Conservation (phyloP, 129 eudicot species). For the Flaveria linearis region DNA sequence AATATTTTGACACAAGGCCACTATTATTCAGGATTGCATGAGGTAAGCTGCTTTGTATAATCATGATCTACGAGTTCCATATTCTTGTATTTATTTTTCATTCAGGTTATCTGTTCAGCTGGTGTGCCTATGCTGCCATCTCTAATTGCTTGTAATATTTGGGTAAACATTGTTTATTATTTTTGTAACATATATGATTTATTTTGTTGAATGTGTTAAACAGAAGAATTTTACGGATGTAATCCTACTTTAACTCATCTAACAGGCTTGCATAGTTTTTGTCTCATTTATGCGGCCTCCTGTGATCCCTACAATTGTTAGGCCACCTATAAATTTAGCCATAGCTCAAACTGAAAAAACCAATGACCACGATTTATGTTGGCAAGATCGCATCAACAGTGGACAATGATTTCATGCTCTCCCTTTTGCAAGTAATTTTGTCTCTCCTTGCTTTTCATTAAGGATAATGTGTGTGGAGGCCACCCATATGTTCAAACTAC, state of each 20-base stretch:
- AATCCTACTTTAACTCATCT: conserved; percentile 35
- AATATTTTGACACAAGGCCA: conserved; percentile 57
- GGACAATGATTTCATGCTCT: conserved; percentile 91
- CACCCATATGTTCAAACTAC: not conserved
- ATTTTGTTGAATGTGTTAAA: conserved; percentile 13
- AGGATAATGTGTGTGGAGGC: not conserved
- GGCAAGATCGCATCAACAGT: conserved; percentile 90
- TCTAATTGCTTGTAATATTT: conserved; percentile 31
- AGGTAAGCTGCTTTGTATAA: conserved; percentile 75
- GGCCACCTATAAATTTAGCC: conserved; percentile 61
- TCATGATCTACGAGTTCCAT: conserved; percentile 51
- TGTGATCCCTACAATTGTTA: conserved; percentile 56
- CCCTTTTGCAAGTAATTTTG: conserved; percentile 78
- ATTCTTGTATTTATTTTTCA: conserved; percentile 48
- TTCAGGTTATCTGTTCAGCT: conserved; percentile 85
- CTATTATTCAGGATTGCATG: conserved; percentile 60
- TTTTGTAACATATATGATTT: conserved; percentile 16
- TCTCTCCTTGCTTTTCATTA: not conserved
- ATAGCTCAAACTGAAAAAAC: conserved; percentile 66
- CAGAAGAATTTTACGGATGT: conserved; percentile 8
- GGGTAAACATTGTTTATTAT: conserved; percentile 20
- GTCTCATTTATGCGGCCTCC: conserved; percentile 62
- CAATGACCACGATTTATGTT: conserved; percentile 83
- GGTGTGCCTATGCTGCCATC: conserved; percentile 89
- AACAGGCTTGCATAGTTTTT: conserved; percentile 75